These are phyloP conservation scores for Malus sylvestris DNA, from an alignment of 306 rosid species.

Conservation along the genomic window DNA sequence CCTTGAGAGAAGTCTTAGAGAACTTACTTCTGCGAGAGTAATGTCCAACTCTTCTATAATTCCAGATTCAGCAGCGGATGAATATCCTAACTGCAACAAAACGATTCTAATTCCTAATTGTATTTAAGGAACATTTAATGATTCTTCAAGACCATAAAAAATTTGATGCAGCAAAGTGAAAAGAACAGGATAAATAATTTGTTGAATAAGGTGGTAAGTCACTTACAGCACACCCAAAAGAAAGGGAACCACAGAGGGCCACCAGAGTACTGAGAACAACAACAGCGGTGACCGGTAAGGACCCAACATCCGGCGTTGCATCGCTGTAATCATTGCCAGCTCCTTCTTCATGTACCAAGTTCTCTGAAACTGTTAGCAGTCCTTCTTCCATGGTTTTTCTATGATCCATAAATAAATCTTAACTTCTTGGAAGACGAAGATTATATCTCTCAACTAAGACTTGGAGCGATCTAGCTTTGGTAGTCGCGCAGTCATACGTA, in stretches of 20 bases:
- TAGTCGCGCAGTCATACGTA: no score
- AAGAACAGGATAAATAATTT: no score
- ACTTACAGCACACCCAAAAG: constrained; percentile 6
- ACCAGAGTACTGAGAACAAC: constrained; percentile 5
- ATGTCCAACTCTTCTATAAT: constrained; percentile 35
- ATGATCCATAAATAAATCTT: neutral
- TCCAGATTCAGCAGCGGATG: constrained; percentile 29
- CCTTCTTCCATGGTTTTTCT: neutral
- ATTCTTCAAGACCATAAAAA: neutral
- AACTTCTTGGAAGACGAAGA: neutral
- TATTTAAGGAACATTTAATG: neutral
- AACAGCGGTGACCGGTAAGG: neutral
- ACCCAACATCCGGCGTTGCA: neutral
- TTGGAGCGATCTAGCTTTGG: no score
- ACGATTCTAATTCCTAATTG: no score
- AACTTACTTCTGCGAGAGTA: constrained; percentile 15
- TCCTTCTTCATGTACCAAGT: neutral
- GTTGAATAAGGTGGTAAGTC: neutral
- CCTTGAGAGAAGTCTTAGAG: neutral
- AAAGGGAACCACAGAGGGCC: neutral
- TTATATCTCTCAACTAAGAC: no score
- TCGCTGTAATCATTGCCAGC: neutral
- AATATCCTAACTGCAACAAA: constrained; percentile 18
- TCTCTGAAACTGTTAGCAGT: neutral
- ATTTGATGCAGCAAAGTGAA: no score